phyloP scores from a whole-genome alignment of 2,329 filamentous ascomycete genomes.

The Sporothrix sp. region DNA sequence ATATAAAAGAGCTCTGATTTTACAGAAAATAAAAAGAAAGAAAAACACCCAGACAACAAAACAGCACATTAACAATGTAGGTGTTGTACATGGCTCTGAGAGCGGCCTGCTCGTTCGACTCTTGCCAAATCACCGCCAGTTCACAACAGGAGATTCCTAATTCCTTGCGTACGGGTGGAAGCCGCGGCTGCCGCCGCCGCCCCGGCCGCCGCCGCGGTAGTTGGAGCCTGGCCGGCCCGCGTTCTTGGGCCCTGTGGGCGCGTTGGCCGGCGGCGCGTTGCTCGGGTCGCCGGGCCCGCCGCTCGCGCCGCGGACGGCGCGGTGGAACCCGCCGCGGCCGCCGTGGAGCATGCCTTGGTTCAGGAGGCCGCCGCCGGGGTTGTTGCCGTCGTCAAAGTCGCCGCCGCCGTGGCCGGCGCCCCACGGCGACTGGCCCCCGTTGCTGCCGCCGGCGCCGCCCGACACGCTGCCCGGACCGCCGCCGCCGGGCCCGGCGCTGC shows the following conservation, averaged over 20 bases:
- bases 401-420: constrained; percentile 4
- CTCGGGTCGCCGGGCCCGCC: constrained; percentile 39
- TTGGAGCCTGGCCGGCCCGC: constrained; percentile 84
- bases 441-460: constrained; percentile 20
- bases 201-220: constrained; percentile 81
- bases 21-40: too few relatives aligned
- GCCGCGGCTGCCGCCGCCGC: constrained; percentile 49
- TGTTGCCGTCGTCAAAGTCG: constrained; percentile 62
- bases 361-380: constrained; percentile 37
- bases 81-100: too few relatives aligned
- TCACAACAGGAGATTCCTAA: constrained; percentile 11
- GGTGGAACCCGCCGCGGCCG: constrained; percentile 28
- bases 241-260: constrained; percentile 93
- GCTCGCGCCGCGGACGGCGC: constrained; percentile 12
- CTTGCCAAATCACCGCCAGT: background rate
- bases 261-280: constrained; percentile 62
- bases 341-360: constrained; percentile 34
- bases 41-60: too few relatives aligned
- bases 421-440: constrained; percentile 24
- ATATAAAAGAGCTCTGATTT: too few relatives aligned
- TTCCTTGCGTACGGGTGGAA: constrained; percentile 62
- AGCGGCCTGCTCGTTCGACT: too few relatives aligned
- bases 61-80: too few relatives aligned
- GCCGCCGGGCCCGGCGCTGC: constrained; percentile 12
- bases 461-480: constrained; percentile 22